Evolutionary conservation across 805 yeast species (phyloP), one percentile per base, ranked within the genome.

Genomic region (Candida dendrica): DNA sequence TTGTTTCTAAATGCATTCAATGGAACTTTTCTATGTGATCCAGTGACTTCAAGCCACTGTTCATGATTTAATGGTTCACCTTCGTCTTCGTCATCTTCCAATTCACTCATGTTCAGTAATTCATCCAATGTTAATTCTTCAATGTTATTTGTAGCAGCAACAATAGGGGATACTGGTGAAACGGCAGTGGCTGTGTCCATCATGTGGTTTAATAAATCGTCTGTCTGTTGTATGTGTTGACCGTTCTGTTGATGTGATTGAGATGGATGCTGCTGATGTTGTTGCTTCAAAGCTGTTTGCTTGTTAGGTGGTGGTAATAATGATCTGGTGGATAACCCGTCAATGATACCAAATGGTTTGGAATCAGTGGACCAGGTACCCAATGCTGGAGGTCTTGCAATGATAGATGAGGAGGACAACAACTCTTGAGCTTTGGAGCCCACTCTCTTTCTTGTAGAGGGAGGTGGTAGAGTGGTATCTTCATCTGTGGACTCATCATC

Each of bases 401-500:
- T 88, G 19, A 86, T 84, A 6, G 84, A 80, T 39, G 89, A 83
- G 1, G 95, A 82, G 5, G 95, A 82, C n/a, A 91, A 75, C 6
- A 91, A 87, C 61, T 91, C 98, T 48, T 91, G 89, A n/a, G 87
- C 82, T 51, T 87, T 84, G 10, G 84, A 74, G 2, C 95, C 95
- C 33, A 77, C 72, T 44, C 65, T 68, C 43, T 71, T 77, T 36
- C 74, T 67, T 15, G 77, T 69, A 3, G 84, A 69, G 6, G 83
- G 78, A 3, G 79, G 79, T 4, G 97, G 96, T 36, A 91, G 63
- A 15, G 81, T 72, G n/a, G 77, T 74, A 56, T 91, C 98, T 47
- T 88, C 96, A 60, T 91, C 98, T 0, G 98, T 93, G 14, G 95
- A 86, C 52, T 90, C 96, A 35, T 93, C 95, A 50, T 84, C 82